These are phyloP conservation scores for Dioszegia crocea DNA, from an alignment of 768 basidiomycete species.

Conservation along the genomic window DNA sequence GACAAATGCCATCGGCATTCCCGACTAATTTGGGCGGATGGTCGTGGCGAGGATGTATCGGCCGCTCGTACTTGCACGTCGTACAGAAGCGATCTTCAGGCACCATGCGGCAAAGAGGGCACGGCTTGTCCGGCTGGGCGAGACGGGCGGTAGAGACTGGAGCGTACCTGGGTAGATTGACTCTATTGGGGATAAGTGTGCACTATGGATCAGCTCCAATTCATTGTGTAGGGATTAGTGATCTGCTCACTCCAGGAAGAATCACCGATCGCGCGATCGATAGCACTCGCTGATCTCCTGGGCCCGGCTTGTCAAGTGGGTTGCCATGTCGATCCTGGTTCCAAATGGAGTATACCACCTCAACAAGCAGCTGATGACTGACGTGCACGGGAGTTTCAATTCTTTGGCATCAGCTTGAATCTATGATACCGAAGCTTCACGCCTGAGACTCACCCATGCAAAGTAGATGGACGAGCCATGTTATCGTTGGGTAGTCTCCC, in stretches of 20 bases:
- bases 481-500: slow-evolving; percentile 33
- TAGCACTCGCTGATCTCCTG: slow-evolving; percentile 22
- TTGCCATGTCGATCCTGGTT: slow-evolving; percentile 19
- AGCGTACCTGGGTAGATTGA: slow-evolving; percentile 16
- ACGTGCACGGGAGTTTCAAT: slow-evolving; percentile 28
- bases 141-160: neutral
- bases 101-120: slow-evolving; percentile 16
- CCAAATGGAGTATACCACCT: slow-evolving; percentile 28
- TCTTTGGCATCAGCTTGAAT: neutral
- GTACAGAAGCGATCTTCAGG: slow-evolving; percentile 12
- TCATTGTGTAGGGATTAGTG: neutral
- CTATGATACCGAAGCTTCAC: neutral
- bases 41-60: slow-evolving; percentile 13
- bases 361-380: slow-evolving; percentile 22
- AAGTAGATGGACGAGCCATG: slow-evolving; percentile 25
- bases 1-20: slow-evolving; percentile 11
- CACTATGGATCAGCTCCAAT: slow-evolving; percentile 14
- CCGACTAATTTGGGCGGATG: slow-evolving; percentile 14
- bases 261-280: slow-evolving; percentile 14
- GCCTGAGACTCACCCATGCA: slow-evolving; percentile 18
- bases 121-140: neutral
- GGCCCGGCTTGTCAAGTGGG: slow-evolving; percentile 8
- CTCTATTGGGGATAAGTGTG: slow-evolving; percentile 8
- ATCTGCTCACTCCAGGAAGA: slow-evolving; percentile 20
- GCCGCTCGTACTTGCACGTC: slow-evolving; percentile 5